Evolutionary conservation across 2,329 filamentous ascomycete genomes (phyloP).

Genomic region (Amauroascus verrucosus): DNA sequence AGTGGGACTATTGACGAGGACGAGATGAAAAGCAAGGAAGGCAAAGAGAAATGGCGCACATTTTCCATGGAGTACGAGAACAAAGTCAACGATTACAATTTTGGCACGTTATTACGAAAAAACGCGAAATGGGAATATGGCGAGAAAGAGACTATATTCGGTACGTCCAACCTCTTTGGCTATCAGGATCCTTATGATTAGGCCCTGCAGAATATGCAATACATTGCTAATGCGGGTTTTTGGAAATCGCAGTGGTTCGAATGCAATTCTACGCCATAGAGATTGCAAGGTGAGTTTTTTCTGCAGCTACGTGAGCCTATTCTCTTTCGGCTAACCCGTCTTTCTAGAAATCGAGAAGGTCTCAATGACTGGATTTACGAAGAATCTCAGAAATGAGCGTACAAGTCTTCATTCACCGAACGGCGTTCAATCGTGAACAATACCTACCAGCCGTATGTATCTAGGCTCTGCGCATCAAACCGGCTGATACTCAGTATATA

Average conservation of each 20-base stretch:
- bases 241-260: conserved; percentile 45
- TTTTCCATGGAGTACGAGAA: conserved; percentile 94
- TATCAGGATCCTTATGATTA: not conserved
- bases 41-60: conserved; percentile 88
- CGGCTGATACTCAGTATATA: not conserved
- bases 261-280: conserved; percentile 81
- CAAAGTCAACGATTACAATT: conserved; percentile 94
- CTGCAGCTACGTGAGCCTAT: too few species aligned
- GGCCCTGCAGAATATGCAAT: not conserved
- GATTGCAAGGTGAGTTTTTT: conserved; percentile 51
- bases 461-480: not conserved
- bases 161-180: conserved; percentile 37
- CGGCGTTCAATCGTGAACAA: not conserved
- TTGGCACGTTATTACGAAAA: conserved; percentile 81
- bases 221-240: not conserved
- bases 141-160: conserved; percentile 83
- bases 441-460: not conserved
- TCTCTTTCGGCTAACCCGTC: not conserved
- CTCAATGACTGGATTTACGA: conserved; percentile 98
- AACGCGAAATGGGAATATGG: conserved; percentile 75
- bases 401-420: not conserved
- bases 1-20: conserved; percentile 74
- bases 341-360: conserved; percentile 62
- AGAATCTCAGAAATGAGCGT: conserved; percentile 47
- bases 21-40: conserved; percentile 91